These are phyloP conservation scores for Hericium rajendrae DNA, from an alignment of 768 basidiomycete genomes.

Conservation along the genomic window DNA sequence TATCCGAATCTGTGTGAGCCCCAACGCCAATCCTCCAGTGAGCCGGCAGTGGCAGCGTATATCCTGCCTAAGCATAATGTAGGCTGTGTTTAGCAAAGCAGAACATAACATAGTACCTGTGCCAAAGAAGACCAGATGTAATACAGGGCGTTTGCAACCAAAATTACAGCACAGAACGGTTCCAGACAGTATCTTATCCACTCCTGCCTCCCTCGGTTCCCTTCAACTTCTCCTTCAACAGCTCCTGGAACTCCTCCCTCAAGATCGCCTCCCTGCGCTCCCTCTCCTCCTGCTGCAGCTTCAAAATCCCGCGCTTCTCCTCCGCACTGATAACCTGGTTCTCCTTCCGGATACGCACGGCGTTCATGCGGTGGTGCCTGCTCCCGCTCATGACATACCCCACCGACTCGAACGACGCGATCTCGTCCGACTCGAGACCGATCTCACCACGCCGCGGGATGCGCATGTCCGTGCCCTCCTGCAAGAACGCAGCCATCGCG, in stretches of 20 bases:
- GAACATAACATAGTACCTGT: not conserved
- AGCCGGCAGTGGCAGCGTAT: not conserved
- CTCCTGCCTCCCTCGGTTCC: constrained; percentile 25
- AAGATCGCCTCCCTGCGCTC: constrained; percentile 84
- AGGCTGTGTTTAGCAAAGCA: not conserved
- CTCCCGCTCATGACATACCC: constrained; percentile 99
- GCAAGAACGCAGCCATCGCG: constrained; percentile 95
- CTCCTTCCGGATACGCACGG: constrained; percentile 97
- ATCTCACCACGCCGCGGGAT: constrained; percentile 99
- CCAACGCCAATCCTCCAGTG: not conserved
- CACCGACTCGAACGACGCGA: constrained; percentile 76
- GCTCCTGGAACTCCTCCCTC: constrained; percentile 81
- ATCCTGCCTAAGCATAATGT: not conserved
- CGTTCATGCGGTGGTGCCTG: constrained; percentile 94
- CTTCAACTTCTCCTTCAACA: constrained; percentile 70
- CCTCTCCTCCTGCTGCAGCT: constrained; percentile 90
- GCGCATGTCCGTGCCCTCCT: constrained; percentile 70
- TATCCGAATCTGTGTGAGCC: not conserved
- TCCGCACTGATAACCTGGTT: constrained; percentile 99
- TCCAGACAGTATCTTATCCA: not conserved
- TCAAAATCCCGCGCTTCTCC: constrained; percentile 93
- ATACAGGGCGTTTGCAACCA: not conserved
- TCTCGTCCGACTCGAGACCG: constrained; percentile 80
- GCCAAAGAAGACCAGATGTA: not conserved
- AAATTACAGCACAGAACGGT: not conserved